Evolutionary conservation across 805 yeast species (phyloP), one percentile per base, ranked within the genome.

Genomic region (Nakazawaea wickerhamii): DNA sequence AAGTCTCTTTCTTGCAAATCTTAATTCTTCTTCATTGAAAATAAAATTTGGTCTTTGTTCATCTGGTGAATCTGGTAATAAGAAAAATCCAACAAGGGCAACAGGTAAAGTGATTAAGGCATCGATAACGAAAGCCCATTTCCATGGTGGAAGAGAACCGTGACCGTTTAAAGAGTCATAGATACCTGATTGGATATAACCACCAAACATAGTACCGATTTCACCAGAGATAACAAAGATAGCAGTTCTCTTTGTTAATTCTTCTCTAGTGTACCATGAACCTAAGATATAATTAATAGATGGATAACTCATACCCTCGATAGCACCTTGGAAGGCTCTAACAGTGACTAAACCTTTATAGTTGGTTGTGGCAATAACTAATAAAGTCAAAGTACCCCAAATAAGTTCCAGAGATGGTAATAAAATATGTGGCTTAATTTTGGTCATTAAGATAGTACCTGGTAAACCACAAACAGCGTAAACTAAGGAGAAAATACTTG

Each of bases 51-150:
- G 44, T 22, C 35, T 34, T n/a, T 17, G 18, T 13, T 41, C 40
- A 35, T 31, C 22, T 14, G 60, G 58, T 23, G 64, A 54, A 52
- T 79, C 83, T 10, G 86, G 86, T 55, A 79, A 76, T 43, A 70
- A 71, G 3, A 81, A 36, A 30, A 75, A 65, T 1, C 86, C 84
- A 48, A 71, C 77, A 4, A 77, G 28, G 3, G 75, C 72, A 42
- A 79, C 71, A 1, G 83, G 83, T 3, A 79, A 52, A 0, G 84
- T 77, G 35, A 79, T 66, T 25, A 75, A 51, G 49, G 76, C 78
- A 57, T 79, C 84, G 47, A 79, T 75, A 35, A 80, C 73, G 53
- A 77, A 80, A n/a, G 79, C 55, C 84, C 84, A 79, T 56, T 80
- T 67, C 84, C 84, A 79, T 6, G 85, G 84, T 3, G 68, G 66